Evolutionary conservation across 352 stramenopile species (phyloP).

Genomic region (Phytopythium litorale): DNA sequence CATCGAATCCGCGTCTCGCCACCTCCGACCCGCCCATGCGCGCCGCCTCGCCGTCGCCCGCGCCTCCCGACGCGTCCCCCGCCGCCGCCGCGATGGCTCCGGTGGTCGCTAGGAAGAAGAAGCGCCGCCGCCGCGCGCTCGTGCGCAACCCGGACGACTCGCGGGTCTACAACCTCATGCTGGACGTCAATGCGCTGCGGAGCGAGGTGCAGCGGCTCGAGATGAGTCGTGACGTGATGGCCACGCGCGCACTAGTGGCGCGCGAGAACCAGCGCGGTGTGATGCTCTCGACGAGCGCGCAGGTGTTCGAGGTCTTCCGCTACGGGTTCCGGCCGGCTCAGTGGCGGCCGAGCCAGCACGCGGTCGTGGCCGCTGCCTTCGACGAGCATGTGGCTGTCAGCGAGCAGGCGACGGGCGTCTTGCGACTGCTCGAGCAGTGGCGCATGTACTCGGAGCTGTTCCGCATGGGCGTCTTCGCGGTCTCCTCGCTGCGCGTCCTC

Average conservation of each 20-base stretch:
- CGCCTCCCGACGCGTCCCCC: neutral
- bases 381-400: neutral
- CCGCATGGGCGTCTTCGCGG: neutral
- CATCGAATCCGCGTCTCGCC: no score
- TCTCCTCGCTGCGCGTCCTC: neutral
- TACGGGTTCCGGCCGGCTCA: neutral
- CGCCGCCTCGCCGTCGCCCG: neutral
- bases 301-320: neutral
- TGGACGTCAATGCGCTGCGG: slow-evolving; percentile 23
- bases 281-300: neutral
- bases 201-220: slow-evolving; percentile 13
- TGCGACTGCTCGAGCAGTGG: neutral
- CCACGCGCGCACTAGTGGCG: neutral
- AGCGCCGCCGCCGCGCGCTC: neutral
- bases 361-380: neutral
- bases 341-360: neutral
- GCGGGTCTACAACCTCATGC: slow-evolving; percentile 18
- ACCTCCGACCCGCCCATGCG: neutral
- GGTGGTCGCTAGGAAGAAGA: neutral
- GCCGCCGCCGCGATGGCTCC: neutral
- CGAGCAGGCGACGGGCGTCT: neutral
- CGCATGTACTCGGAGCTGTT: slow-evolving; percentile 2
- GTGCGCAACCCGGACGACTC: slow-evolving; percentile 7
- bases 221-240: neutral
- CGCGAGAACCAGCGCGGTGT: neutral